Evolutionary conservation across 2,329 filamentous ascomycete genomes (phyloP), one percentile per base, ranked within the genome.

Genomic region (Pseudogymnoascus sp.): DNA sequence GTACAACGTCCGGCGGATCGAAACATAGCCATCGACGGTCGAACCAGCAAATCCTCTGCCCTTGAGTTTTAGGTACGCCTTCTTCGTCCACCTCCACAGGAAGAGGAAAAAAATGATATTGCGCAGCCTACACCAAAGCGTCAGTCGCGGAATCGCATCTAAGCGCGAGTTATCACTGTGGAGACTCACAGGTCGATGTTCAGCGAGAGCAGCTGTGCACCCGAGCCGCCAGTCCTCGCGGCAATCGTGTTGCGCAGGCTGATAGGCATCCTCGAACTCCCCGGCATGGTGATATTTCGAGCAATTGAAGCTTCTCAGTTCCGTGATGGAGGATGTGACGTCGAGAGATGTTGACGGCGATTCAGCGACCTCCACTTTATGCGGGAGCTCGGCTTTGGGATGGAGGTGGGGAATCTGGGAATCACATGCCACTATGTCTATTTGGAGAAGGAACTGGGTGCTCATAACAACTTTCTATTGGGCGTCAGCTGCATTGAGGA

Each of bases 51-150:
- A 76, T 68, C 95, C 95, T 74, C 95, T 91, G 69, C 95, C 95
- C 72, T 90, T 91, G 69, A 97, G 82, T 73, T 95, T 90, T 78
- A 91, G 89, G 74, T 91, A 88, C 28, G 85, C 83, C 72, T 89
- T 90, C 68, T 91, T 90, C 33, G 88, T 84, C 81, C 92, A 89
- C 73, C 93, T 88, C 59, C 96, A 79, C 65, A 97, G 75, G 78
- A 97, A 97, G 70, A 96, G 83, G 73, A 93, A 82, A 76, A 97
- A 96, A 70, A 97, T 80, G 65, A 97, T 80, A 74, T 97, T 96
- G 63, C 91, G 90, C 66, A 96, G 73, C 65, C 91, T 93, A 68
- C 44, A n/a, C 10, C 2, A 61, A 40, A 19, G 19, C 33, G 33
- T 38, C 35, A 61, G 35, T 42, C 19, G 11, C 11, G 8, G 23